phyloP scores from a whole-genome alignment of 768 basidiomycete genomes.

The Chlorophyllum brunneum region DNA sequence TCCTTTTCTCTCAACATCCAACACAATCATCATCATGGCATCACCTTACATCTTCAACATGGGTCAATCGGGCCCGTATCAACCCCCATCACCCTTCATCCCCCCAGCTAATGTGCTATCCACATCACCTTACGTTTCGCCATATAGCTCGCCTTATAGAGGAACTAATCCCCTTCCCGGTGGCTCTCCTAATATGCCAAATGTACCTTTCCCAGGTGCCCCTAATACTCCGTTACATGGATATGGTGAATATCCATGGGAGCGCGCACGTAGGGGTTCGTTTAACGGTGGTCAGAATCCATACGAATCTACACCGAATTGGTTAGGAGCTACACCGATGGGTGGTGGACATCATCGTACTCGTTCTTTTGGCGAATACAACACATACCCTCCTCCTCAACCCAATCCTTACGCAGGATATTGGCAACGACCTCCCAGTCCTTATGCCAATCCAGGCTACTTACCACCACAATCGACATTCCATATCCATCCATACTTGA shows the following conservation, averaged over 20 bases:
- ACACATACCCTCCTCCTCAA: neutral
- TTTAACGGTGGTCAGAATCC: neutral
- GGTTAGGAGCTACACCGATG: neutral
- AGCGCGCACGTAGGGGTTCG: too few species aligned
- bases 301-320: neutral
- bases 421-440: neutral
- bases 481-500: constrained; percentile 46
- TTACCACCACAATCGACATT: constrained; percentile 14
- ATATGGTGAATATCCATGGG: too few species aligned
- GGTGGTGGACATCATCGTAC: neutral
- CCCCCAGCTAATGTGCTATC: neutral
- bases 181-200: neutral
- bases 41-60: neutral
- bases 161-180: neutral
- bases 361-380: neutral
- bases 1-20: neutral
- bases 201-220: neutral
- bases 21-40: neutral
- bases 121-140: neutral
- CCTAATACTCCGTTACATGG: neutral
- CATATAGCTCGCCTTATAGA: constrained; percentile 4
- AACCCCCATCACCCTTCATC: constrained; percentile 2
- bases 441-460: neutral
- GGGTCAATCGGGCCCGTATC: neutral
- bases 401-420: neutral